phyloP scores from a whole-genome alignment of 129 eudicot genomes.

The Erigeron canadensis region DNA sequence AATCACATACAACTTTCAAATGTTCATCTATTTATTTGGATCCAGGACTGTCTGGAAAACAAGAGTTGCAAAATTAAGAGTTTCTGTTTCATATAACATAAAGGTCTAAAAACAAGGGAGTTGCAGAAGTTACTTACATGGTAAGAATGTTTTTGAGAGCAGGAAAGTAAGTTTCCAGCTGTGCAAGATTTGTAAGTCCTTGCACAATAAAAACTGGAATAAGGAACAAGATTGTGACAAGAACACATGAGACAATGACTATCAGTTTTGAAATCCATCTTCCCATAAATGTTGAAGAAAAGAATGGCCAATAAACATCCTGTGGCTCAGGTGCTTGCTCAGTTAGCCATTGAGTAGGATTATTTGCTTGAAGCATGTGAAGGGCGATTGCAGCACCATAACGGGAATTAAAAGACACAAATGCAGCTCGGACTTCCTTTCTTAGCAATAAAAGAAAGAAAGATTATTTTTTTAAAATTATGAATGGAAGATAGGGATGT shows the following conservation, averaged over 20 bases:
- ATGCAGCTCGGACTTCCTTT: slow-evolving; percentile 79
- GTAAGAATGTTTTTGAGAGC: slow-evolving; percentile 41
- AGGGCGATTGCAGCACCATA: slow-evolving; percentile 57
- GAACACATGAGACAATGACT: slow-evolving; percentile 36
- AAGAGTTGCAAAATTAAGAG: neutral
- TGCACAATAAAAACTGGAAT: slow-evolving; percentile 62
- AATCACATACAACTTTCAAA: neutral
- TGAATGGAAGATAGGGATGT: slow-evolving; percentile 1
- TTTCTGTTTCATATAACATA: neutral
- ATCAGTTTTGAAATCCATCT: slow-evolving; percentile 58
- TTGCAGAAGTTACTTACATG: slow-evolving; percentile 36
- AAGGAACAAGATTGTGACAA: slow-evolving; percentile 49
- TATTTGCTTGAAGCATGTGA: slow-evolving; percentile 57
- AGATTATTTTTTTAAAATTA: neutral
- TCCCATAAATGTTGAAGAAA: slow-evolving; percentile 55
- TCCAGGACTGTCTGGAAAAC: neutral
- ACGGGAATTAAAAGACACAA: slow-evolving; percentile 67
- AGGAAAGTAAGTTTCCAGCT: slow-evolving; percentile 60
- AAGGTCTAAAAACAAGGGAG: neutral
- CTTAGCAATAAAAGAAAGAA: slow-evolving; percentile 24
- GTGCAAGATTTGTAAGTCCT: slow-evolving; percentile 64
- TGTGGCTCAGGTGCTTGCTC: slow-evolving; percentile 83
- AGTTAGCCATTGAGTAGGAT: slow-evolving; percentile 64
- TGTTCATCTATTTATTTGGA: neutral
- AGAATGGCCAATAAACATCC: slow-evolving; percentile 78